Base-by-base conservation (phyloP, 2,329 filamentous ascomycete genomes). In the Microsporum audouinii region DNA sequence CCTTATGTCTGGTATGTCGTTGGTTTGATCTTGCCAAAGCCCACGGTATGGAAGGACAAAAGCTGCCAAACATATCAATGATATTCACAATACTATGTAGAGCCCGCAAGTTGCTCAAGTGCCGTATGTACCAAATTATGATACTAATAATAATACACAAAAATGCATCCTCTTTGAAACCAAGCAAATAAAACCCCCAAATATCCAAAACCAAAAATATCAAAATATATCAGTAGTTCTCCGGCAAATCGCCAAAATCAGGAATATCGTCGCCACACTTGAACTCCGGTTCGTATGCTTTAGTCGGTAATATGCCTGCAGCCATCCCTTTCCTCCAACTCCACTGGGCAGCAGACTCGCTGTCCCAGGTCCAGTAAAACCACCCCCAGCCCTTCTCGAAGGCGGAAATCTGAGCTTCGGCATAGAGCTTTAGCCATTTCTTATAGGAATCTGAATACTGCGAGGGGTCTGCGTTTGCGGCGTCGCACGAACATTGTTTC, bases 351-450 rank as follows among this genome's bases (percentile, higher is more conserved):
- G 88, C 86, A 65, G 76, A 80, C 78, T 97, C 92, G 34, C 92
- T 96, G 75, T 91, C 84, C 92, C 94, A 95, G 38, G 91, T 97
- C 94, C 94, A 99, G 76, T 99, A 99, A 77, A 95, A 96, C 94
- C 94, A 99, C 57, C 94, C 94, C 87, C 88, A 94, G 4, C 89
- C 90, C 65, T 87, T 85, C 74, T 97, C 92, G 70, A 97, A 99
- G 62, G 86, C 89, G 68, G 87, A 81, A 89, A 99, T 99, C 77
- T 99, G 94, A 60, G 91, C 94, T 75, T 96, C 87, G 4, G 94
- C 94, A 75, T 97, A 97, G 75, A 88, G 89, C 65, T 84, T 82
- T 64, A 99, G 78, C 75, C 92, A 97, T 66, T 85, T 77, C 76
- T 94, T 96, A 76, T 99, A 99, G 3, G 78, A 76, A 62, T 78